These are phyloP conservation scores for Coniella lustricola DNA, from an alignment of 2,329 filamentous ascomycete species.

Conservation along the genomic window DNA sequence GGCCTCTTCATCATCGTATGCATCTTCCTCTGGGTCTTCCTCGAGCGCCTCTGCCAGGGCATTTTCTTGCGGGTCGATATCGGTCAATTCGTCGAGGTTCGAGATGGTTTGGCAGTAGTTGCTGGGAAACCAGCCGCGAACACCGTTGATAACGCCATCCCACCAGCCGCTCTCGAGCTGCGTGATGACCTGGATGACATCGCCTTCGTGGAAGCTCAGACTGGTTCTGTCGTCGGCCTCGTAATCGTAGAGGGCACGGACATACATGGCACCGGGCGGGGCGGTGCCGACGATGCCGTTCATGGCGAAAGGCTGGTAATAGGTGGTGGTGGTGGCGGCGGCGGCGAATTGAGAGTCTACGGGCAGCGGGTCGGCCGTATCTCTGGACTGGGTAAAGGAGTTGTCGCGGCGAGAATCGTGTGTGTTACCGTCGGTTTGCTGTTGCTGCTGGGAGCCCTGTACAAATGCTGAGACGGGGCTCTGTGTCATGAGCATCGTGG, in stretches of 20 bases:
- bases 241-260: conserved; percentile 95
- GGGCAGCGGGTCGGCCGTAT: conserved; percentile 13
- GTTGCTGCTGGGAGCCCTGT: conserved; percentile 32
- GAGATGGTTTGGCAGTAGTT: conserved; percentile 92
- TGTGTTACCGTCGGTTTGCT: conserved; percentile 18
- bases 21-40: conserved; percentile 45
- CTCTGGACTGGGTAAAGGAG: conserved; percentile 11
- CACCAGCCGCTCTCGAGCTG: conserved; percentile 98
- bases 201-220: conserved; percentile 91
- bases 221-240: conserved; percentile 95
- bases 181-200: conserved; percentile 97
- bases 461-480: conserved; percentile 37
- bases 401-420: conserved; percentile 14
- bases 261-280: conserved; percentile 70
- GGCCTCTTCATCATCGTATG: conserved; percentile 48
- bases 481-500: conserved; percentile 50
- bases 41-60: conserved; percentile 48
- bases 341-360: conserved; percentile 12
- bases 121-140: conserved; percentile 97
- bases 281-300: conserved; percentile 54
- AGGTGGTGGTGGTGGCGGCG: conserved; percentile 18
- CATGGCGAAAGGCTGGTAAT: conserved; percentile 36
- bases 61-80: conserved; percentile 56
- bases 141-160: conserved; percentile 96
- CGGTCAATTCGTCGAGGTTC: conserved; percentile 64